Base-by-base conservation (phyloP, 768 basidiomycete species). In the Russula virescens region DNA sequence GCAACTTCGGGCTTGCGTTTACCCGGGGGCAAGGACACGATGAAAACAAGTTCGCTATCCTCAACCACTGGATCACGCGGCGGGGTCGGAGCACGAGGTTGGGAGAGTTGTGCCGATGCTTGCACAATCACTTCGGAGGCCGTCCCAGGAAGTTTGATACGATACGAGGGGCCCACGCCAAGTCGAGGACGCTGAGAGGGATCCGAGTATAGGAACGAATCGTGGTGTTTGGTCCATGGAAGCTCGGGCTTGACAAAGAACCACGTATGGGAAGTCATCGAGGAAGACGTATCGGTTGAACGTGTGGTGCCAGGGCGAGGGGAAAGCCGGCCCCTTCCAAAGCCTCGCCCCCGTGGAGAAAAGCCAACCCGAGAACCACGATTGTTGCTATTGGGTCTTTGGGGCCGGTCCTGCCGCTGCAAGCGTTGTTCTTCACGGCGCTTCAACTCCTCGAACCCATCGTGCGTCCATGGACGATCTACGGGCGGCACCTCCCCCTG, bases 401-500 rank as follows among this genome's bases (percentile, higher is more conserved):
- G 82, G 46, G 72, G 69, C 43, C 73, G 75, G 47, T 79, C 79
- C 68, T 75, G 74, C 68, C 70, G 65, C 50, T 71, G 73, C 7
- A 72, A 69, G 43, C 75, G 75, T 57, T 79, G 78, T 61, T 91
- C 88, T 62, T 92, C 91, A 68, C 81, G 81, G 58, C 79, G 79
- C 74, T 84, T 90, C 83, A 93, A 83, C 75, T 95, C 90, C 73
- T 93, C 91, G 66, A 87, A 95, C 2, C 91, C 91, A 70, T 92
- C 91, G 70, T 94, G 92, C 0, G 81, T 85, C 92, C 92, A 94
- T 3, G 82, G 72, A 42, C 79, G 81, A 64, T 91, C 88, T 47
- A 88, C 80, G 14, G 83, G 84, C 5, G 85, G 83, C 6, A 82
- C 66, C 26, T 80, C 76, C 25, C 50, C 70, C 40, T 71, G 71